Evolutionary conservation across 2,329 filamentous ascomycete genomes (phyloP), one percentile per base, ranked within the genome.

Genomic region (Monosporascus sp.): DNA sequence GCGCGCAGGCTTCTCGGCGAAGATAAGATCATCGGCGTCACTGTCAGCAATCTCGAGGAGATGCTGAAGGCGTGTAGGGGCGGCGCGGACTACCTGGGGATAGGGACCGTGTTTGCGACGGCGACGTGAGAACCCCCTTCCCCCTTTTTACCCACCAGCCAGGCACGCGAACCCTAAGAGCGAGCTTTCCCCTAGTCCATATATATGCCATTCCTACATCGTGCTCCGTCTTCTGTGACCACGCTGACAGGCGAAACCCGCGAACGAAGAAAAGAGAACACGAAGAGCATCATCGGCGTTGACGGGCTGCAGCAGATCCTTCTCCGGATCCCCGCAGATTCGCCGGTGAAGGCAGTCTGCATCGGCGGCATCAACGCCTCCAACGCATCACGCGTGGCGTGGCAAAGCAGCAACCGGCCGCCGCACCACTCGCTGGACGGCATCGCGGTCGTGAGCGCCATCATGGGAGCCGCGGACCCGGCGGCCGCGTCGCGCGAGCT

Each of bases 21-120:
- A 1, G 77, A 86, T 59, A 87, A 89, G 50, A 93, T 96, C 63
- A 91, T 97, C 57, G 93, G 94, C 22, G 88, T 95, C 36, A 96
- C 89, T 7, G 89, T 89, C n/a, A 88, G 85, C 53, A 88, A 82
- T 5, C 68, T 83, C 22, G 80, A 85, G 7, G 89, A 97, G 73
- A 89, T 90, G 4, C 70, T 85, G 48, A 75, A 72, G 51, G 93
- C 92, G 1, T 87, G 88, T 54, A 74, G 80, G 49, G 81, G 80
- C 49, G 90, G 90, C n/a, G 91, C 92, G 27, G 85, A 94, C 69
- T 97, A 97, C 70, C 77, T 97, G 5, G 94, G 93, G 18, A 85
- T 97, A 48, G 93, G 94, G 25, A 94, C 93, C 1, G 83, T 97
- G 58, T 97, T 88, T 72, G 83, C 91, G 17, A 97, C 93, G 1